Conservation (phyloP, 129 eudicot genomes). For the Oenanthe sinensis region DNA sequence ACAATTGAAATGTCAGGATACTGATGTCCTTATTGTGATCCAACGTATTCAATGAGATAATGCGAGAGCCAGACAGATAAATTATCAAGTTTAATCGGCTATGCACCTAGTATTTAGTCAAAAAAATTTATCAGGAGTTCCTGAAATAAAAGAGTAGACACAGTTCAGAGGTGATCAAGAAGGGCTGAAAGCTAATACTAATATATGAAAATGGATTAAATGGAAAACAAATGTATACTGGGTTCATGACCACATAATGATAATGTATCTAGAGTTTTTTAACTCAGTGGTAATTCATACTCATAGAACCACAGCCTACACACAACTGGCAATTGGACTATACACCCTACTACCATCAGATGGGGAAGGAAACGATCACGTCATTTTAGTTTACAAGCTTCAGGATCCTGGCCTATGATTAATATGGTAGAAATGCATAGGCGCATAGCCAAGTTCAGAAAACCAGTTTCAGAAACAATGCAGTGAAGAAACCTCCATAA, state of each 20-base stretch:
- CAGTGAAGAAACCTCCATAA: background rate
- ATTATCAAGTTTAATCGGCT: background rate
- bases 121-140: background rate
- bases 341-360: background rate
- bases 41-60: background rate
- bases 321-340: background rate
- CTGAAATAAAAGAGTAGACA: background rate
- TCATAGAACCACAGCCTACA: background rate
- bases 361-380: background rate
- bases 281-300: background rate
- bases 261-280: background rate
- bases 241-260: background rate
- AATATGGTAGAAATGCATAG: background rate
- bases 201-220: background rate
- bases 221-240: background rate
- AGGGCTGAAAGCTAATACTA: background rate
- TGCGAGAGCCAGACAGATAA: background rate
- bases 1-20: background rate
- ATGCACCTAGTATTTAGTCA: background rate
- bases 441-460: background rate
- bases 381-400: background rate
- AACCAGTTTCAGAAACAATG: background rate
- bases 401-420: background rate
- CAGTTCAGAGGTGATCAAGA: background rate
- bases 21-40: background rate